Percentiles rank a stretch among this genome's conserved stretches.
Conservation (phyloP, 1,284 basidiomycete genomes). For the Caloboletus inedulis region DNA sequence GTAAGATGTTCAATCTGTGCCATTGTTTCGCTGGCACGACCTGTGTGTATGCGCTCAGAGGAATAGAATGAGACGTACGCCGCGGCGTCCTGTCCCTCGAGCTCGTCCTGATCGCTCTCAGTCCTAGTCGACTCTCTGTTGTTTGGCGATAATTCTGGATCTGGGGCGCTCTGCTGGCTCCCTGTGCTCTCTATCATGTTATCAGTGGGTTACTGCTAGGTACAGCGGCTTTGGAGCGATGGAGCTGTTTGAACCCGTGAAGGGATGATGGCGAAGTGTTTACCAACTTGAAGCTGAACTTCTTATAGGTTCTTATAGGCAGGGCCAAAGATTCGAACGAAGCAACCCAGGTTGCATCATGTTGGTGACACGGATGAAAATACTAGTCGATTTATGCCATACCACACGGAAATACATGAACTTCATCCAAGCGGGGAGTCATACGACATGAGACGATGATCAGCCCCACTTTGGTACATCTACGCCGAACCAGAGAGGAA, state of each 20-base stretch:
- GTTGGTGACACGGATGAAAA: not conserved
- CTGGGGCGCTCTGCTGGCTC: not conserved
- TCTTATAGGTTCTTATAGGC: no score
- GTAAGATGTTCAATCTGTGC: constrained; percentile 50
- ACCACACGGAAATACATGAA: constrained; percentile 20
- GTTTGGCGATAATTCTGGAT: not conserved
- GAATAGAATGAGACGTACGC: constrained; percentile 4
- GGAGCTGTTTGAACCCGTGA: not conserved
- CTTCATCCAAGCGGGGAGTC: not conserved
- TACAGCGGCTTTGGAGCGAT: not conserved
- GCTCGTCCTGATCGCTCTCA: constrained; percentile 17
- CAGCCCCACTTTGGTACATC: constrained; percentile 50
- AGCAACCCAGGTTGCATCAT: not conserved
- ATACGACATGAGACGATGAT: constrained; percentile 14
- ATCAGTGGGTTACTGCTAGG: not conserved
- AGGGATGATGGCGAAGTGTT: not conserved
- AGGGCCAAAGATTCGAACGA: not conserved
- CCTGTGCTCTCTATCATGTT: constrained; percentile 1
- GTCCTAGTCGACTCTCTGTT: not conserved
- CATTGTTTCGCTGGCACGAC: constrained; percentile 24
- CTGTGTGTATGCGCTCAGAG: constrained; percentile 22
- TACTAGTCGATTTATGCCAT: not conserved
- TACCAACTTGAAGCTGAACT: not conserved
- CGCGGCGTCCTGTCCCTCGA: not conserved
- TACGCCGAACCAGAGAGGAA: constrained; percentile 66